Evolutionary conservation across 306 rosid species (phyloP), one percentile per base, ranked within the genome.

Genomic region (Malus asiatica): DNA sequence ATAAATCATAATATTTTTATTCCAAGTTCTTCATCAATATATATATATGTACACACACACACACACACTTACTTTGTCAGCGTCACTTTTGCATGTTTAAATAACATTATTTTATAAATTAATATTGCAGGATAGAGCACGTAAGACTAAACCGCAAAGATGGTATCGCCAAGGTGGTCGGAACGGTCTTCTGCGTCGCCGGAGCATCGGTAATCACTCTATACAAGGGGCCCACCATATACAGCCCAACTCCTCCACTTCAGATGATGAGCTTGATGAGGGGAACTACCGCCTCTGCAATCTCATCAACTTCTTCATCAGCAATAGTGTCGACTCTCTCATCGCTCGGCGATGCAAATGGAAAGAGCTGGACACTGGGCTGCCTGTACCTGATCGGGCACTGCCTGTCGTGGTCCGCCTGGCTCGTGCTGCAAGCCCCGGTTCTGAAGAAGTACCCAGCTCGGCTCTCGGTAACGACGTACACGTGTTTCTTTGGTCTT

Each of bases 381-480:
- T 95, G 99, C 70, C 1, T 95, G 13, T 95, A 83, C 84, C 92
- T 95, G 11, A 87, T 95, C 52, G 97, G 99, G 0, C 99, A 95
- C 70, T 95, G 99, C 78, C 82, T 95, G 83, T 87, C 98, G 0
- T 95, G 99, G 99, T 95, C 99, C 48, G 99, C 72, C 8, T 95
- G 99, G 99, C 96, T 95, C 1, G 99, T 95, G 15, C 18, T 95
- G 62, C 98, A 95, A 78, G 90, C 97, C 27, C 98, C 98, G 1
- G 87, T 95, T 7, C 91, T 95, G 40, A 95, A 95, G 83, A 95
- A 95, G 77, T 95, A 95, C 78, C 99, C 99, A 0, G 99, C 99
- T 13, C 90, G 99, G 19, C 97, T 95, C 78, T 95, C 99, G 5
- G 98, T 95, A 68, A 95, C 99, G 6, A 92, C 99, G 4, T 95